Evolutionary conservation across 2,329 filamentous ascomycete species (phyloP), one percentile per base, ranked within the genome.

Genomic region (Fusarium sulawesiense): DNA sequence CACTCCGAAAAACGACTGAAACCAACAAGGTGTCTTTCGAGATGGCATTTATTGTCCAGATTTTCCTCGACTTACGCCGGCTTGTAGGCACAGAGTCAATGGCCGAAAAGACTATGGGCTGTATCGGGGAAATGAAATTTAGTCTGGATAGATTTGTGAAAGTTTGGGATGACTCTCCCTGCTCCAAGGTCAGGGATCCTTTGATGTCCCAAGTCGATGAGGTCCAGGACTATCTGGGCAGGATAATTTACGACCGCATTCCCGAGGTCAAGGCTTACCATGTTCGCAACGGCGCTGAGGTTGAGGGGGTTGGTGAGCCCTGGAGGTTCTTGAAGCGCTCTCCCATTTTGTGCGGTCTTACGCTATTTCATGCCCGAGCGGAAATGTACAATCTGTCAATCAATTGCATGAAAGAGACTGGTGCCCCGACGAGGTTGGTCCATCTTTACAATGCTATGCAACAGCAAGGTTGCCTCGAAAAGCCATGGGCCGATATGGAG

Each of bases 371-470:
- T 46, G 44, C 44, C 20, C 44, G 44, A 14, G 23, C 11, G n/a
- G 44, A 46, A 11, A 14, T 29, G 1, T 46, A 46, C 23, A 27
- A 29, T 5, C 25, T 27, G 12, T 46, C 44, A n/a, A 27, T 46
- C 3, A n/a, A 18, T 3, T 46, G 44, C 16, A 14, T 46, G 44
- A 46, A 27, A 4, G 4, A n/a, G 7, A 20, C 9, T 5, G 51
- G 27, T 3, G 7, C 41, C 6, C 10, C 56, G 4, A 53, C 41
- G 12, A 13, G 6, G 2, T n/a, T 61, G 10, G 20, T 13, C 7
- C 62, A 65, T 10, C 21, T 63, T 1, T 40, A 58, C n/a, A 62
- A 64, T 16, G 30, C 57, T 4, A 9, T 62, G 21, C 21, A 21
- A 4, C 6, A 29, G 12, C 25, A 62, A 13, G 44, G 23, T 7